Evolutionary conservation across 129 eudicot genomes (phyloP).

Genomic region (Daucus carota): DNA sequence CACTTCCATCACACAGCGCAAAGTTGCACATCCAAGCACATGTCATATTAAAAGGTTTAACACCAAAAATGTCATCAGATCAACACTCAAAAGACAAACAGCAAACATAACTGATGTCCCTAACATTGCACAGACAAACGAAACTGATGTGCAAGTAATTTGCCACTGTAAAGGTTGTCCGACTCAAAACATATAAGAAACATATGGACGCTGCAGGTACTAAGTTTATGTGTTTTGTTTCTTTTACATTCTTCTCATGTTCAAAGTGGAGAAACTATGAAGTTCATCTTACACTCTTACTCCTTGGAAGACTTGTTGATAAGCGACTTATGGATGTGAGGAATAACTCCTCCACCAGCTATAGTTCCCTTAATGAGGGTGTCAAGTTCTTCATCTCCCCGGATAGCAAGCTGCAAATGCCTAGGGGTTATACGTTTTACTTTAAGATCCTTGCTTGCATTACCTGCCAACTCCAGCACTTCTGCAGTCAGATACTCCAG

Average conservation of each 20-base stretch:
- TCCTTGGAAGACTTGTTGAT: conserved; percentile 69
- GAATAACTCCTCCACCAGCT: conserved; percentile 75
- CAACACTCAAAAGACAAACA: background rate
- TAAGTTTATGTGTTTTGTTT: background rate
- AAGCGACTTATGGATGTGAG: conserved; percentile 74
- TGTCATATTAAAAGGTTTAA: background rate
- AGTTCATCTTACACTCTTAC: conserved; percentile 25
- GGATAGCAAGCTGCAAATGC: conserved; percentile 71
- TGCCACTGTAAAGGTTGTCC: background rate
- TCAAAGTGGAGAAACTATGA: background rate
- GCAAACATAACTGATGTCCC: background rate
- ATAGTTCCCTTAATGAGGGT: conserved; percentile 72
- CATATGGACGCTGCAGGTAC: background rate
- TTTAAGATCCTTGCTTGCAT: conserved; percentile 71
- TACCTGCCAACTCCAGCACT: conserved; percentile 66
- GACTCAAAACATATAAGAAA: background rate
- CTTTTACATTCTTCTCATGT: conserved; percentile 11
- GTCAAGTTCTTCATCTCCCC: conserved; percentile 78
- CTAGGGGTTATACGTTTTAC: conserved; percentile 69
- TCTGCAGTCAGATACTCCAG: conserved; percentile 63
- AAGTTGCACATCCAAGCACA: background rate
- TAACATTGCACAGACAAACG: background rate
- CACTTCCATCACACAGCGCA: background rate
- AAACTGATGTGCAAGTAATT: background rate
- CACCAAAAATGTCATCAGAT: background rate